Base-by-base conservation (phyloP, 2,329 filamentous ascomycete species). In the Phoma sp. region DNA sequence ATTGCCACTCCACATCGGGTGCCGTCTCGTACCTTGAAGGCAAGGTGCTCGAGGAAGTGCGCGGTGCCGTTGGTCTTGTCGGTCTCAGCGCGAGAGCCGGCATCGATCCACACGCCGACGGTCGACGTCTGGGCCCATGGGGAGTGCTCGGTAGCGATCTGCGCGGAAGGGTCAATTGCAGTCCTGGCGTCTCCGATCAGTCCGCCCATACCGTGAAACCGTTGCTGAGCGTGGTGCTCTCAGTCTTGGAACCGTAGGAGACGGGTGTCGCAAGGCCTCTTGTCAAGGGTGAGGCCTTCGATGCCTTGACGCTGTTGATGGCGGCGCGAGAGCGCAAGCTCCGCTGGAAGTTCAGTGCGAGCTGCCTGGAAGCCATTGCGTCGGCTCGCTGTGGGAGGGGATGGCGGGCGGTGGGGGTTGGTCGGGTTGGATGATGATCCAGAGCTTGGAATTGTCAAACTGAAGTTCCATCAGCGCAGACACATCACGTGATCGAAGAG, bases 31-130 rank as follows among this genome's bases (percentile, higher is more conserved):
- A 96, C 92, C 91, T 99, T 99, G 88, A 99, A 99, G 71, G 96
- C 96, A 79, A 99, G 86, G 83, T 99, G 95, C 86, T 99, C 95
- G 72, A 99, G 87, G 85, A 99, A 99, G 83, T 99, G 95, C 75
- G 95, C 95, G 71, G 95, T 99, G 80, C 95, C 95, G 83, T 98
- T 99, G 75, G 91, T 98, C 86, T 92, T 92, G 81, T 95, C 88
- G 70, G 95, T 99, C 86, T 99, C 95, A 78, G 95, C 92, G 79
- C 95, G 87, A 79, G 92, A 97, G 77, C 95, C 95, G 78, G 96
- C 93, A 81, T 99, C 96, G 78, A 99, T 99, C 93, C 95, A 99
- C 66, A 99, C 91, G 77, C 95, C 95, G 72, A 98, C 93, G 51
- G 93, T 98, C 72, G 93, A 96, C 60, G 95, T 98, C 84, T 98